A percentile compares a stretch with the other conserved stretches of the same genome.
These are phyloP conservation scores for Dysphania ambrosioides DNA, from an alignment of 148 eudicot species.

Conservation along the genomic window DNA sequence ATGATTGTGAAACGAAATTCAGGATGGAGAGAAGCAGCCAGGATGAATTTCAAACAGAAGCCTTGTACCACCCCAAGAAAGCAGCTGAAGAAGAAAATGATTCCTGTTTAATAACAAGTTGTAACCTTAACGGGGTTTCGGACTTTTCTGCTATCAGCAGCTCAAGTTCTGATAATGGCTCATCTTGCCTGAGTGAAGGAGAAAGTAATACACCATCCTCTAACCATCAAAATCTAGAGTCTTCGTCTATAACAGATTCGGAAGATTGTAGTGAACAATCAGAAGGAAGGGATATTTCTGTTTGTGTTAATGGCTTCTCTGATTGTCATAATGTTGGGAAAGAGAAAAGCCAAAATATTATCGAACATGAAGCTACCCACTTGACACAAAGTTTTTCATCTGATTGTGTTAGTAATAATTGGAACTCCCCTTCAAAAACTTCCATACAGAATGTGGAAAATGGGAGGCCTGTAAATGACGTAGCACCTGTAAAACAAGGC, in stretches of 20 bases:
- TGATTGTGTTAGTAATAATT: constrained; percentile 22
- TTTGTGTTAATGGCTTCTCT: constrained; percentile 27
- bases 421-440: constrained; percentile 29
- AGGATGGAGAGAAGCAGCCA: constrained; percentile 15
- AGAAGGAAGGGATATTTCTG: constrained; percentile 54
- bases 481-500: constrained; percentile 39
- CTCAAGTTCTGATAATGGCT: constrained; percentile 84
- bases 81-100: constrained; percentile 39
- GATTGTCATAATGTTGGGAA: constrained; percentile 34
- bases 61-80: constrained; percentile 29
- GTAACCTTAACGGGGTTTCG: constrained; percentile 36
- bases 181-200: constrained; percentile 89
- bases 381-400: constrained; percentile 22
- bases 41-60: constrained; percentile 23
- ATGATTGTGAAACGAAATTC: constrained; percentile 11
- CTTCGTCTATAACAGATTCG: constrained; percentile 75
- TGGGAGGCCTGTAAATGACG: constrained; percentile 31
- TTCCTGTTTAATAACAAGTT: constrained; percentile 31
- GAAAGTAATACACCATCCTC: constrained; percentile 66
- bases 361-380: constrained; percentile 28
- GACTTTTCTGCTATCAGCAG: constrained; percentile 54
- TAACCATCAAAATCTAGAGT: constrained; percentile 58
- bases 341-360: constrained; percentile 27
- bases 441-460: constrained; percentile 31
- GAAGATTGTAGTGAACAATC: constrained; percentile 67